phyloP scores from a whole-genome alignment of 306 rosid genomes.

The Macrotyloma uniflorum region DNA sequence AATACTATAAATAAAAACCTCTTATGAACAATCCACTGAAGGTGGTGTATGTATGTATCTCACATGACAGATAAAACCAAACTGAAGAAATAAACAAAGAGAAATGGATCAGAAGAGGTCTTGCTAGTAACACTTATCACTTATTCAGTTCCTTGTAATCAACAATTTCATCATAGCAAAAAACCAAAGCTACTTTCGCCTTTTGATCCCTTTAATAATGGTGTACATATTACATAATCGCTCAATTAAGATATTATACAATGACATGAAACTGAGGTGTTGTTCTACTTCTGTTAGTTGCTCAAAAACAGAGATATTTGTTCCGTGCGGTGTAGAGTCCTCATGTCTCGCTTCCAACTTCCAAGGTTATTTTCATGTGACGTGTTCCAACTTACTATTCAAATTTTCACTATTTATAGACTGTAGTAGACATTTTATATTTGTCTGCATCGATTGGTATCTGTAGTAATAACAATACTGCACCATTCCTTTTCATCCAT shows the following conservation, averaged over 20 bases:
- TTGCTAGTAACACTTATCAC: background rate
- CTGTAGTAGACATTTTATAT: background rate
- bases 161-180: background rate
- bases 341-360: too few relatives aligned
- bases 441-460: background rate
- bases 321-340: slow-evolving; percentile 2
- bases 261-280: background rate
- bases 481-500: too few relatives aligned
- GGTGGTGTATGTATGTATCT: too few relatives aligned
- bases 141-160: background rate
- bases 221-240: background rate
- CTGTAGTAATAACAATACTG: too few relatives aligned
- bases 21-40: too few relatives aligned
- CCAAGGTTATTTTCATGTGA: background rate
- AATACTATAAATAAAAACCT: background rate
- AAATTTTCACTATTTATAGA: background rate
- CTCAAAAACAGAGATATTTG: slow-evolving; percentile 2
- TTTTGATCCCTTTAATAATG: background rate
- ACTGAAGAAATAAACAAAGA: background rate
- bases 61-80: background rate
- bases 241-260: background rate
- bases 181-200: background rate
- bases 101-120: background rate
- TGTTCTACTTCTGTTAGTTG: slow-evolving; percentile 17
- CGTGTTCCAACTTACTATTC: background rate